phyloP scores from a whole-genome alignment of 371 early-diverging fungal genomes.

The Amoeboradix gromovi region DNA sequence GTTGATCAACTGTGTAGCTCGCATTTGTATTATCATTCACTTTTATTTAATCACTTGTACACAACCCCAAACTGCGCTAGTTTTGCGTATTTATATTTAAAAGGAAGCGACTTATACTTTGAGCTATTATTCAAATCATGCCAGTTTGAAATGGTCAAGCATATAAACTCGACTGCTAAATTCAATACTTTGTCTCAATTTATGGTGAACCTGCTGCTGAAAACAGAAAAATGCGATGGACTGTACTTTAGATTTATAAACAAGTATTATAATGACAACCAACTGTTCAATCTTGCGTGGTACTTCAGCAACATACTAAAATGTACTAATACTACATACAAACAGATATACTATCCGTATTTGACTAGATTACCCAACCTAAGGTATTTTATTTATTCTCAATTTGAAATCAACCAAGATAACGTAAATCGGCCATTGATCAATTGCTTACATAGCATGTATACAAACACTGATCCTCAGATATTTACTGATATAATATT shows the following conservation, averaged over 20 bases:
- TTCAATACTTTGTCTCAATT: background rate
- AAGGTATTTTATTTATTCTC: background rate
- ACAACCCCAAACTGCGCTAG: background rate
- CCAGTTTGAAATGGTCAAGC: background rate
- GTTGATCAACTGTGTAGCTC: too few species aligned
- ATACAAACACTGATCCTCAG: background rate
- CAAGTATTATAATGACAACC: background rate
- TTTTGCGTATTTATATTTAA: background rate
- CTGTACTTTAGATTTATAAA: background rate
- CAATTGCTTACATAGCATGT: background rate
- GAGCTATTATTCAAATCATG: background rate
- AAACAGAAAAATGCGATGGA: background rate
- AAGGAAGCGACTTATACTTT: background rate
- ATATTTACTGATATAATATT: background rate
- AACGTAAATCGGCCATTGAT: background rate
- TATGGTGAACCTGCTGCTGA: background rate
- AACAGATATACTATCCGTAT: background rate
- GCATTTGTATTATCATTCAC: background rate
- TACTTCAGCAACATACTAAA: background rate
- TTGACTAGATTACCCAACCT: background rate
- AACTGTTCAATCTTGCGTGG: background rate
- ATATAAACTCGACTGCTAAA: background rate
- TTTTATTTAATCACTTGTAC: background rate
- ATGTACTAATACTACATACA: background rate
- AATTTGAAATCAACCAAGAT: background rate